Conservation (phyloP, 352 stramenopile species). For the Phytophthora pluvialis region DNA sequence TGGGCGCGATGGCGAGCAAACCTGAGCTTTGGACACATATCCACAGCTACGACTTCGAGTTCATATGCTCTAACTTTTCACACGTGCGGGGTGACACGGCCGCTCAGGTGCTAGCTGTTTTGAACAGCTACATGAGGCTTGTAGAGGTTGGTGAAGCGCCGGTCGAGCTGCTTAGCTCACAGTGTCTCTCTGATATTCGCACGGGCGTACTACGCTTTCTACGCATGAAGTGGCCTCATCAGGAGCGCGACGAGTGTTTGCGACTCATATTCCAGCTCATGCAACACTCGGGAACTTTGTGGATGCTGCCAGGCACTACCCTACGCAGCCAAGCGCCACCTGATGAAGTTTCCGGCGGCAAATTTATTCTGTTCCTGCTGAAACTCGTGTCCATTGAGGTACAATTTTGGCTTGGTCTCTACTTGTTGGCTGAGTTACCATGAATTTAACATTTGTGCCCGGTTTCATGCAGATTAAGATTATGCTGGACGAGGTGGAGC, state of each 20-base stretch:
- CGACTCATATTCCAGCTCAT: conserved; percentile 67
- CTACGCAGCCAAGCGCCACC: conserved; percentile 48
- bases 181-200: conserved; percentile 63
- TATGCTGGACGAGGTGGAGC: conserved; percentile 85
- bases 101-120: conserved; percentile 50
- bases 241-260: conserved; percentile 75
- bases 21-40: conserved; percentile 56
- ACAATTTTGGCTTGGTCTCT: conserved; percentile 7
- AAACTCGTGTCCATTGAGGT: conserved; percentile 86
- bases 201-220: conserved; percentile 68
- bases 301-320: conserved; percentile 70
- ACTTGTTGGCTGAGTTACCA: conserved; percentile 1
- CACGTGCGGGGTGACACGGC: conserved; percentile 41
- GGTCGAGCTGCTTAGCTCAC: conserved; percentile 58
- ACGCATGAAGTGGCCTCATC: conserved; percentile 71
- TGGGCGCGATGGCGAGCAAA: conserved; percentile 44
- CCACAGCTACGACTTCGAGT: conserved; percentile 64
- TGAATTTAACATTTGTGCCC: not conserved
- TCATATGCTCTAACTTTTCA: conserved; percentile 68
- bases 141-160: conserved; percentile 50
- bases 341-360: conserved; percentile 66
- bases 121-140: conserved; percentile 66
- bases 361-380: conserved; percentile 79
- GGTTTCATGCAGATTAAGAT: conserved; percentile 71
- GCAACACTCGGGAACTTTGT: conserved; percentile 59